phyloP scores from a whole-genome alignment of 176 grass and related monocot genomes.

The Eragrostis curvula region DNA sequence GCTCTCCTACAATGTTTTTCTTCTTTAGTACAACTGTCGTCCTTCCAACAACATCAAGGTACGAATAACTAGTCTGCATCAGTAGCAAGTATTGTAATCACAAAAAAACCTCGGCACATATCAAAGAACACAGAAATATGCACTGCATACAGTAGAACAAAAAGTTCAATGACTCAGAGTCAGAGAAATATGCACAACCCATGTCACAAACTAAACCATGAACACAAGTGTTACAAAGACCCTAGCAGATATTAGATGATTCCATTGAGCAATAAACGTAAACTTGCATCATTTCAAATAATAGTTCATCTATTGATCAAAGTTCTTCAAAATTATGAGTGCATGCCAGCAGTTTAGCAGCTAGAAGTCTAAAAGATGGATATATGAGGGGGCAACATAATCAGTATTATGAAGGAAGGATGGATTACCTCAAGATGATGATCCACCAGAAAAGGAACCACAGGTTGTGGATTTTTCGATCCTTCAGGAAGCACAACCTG shows the following conservation, averaged over 20 bases:
- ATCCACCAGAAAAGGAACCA: conserved; percentile 65
- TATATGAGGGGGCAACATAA: not conserved
- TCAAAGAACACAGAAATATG: not conserved
- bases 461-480: conserved; percentile 63
- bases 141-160: not conserved
- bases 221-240: not conserved
- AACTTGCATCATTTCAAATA: not conserved
- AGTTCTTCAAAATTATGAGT: not conserved
- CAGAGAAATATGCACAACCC: not conserved
- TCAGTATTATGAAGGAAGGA: conserved; percentile 28
- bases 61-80: conserved; percentile 74
- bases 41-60: conserved; percentile 81
- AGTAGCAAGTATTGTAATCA: conserved; percentile 15
- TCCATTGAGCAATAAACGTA: conserved; percentile 8
- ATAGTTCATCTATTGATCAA: not conserved
- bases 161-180: not conserved
- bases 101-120: not conserved
- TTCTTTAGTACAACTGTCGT: conserved; percentile 71
- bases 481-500: conserved; percentile 86
- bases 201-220: not conserved
- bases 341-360: not conserved
- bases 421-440: conserved; percentile 65
- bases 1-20: conserved; percentile 72
- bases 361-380: not conserved
- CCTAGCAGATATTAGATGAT: not conserved